A percentile compares a stretch with the other conserved stretches of the same genome.
These are phyloP conservation scores for Colletotrichum sp. DNA, from an alignment of 2,329 filamentous ascomycete genomes.

Conservation along the genomic window DNA sequence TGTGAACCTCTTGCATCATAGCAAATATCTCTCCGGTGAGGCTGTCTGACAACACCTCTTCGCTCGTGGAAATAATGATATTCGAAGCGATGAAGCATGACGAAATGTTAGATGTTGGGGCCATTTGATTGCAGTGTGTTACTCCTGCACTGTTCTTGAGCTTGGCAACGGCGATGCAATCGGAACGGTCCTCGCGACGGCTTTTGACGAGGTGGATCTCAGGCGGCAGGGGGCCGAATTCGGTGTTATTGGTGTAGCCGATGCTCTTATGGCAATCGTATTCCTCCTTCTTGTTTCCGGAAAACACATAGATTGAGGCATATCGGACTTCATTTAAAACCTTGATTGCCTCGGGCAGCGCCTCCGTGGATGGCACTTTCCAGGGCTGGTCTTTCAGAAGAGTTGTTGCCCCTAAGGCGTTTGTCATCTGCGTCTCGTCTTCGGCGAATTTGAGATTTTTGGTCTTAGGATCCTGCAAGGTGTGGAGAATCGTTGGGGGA, in stretches of 20 bases:
- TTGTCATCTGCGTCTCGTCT: background rate
- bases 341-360: accelerated
- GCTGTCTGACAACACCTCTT: accelerated
- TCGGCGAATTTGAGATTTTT: accelerated
- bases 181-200: background rate
- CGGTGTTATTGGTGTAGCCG: background rate
- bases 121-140: accelerated
- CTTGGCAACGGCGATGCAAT: background rate
- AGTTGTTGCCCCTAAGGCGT: background rate
- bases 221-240: background rate
- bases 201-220: background rate
- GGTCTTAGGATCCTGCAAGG: accelerated
- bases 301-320: accelerated
- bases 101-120: accelerated
- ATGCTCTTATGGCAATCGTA: background rate
- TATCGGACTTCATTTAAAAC: accelerated
- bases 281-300: accelerated
- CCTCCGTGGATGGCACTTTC: accelerated
- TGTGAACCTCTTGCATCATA: background rate
- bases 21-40: background rate
- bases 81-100: background rate
- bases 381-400: background rate
- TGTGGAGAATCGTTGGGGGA: accelerated
- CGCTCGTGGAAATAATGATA: background rate
- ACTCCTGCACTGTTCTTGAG: background rate